Evolutionary conservation across 306 rosid genomes (phyloP), one percentile per base, ranked within the genome.

Genomic region (Vigna unguiculata): DNA sequence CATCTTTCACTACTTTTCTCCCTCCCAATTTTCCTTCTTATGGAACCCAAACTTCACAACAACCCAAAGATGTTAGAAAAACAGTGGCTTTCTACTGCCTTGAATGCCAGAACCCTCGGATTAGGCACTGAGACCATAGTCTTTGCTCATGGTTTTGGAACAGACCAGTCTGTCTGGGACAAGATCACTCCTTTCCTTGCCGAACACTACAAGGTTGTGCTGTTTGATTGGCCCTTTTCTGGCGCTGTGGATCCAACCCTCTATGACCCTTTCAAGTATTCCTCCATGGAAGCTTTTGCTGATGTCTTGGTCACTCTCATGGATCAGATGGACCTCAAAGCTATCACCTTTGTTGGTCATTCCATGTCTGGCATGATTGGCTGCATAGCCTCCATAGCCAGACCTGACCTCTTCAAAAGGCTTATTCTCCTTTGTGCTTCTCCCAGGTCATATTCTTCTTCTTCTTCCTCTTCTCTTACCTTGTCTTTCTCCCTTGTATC

Each of bases 301-400:
- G 76, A 82, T 53, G 97, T 89, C 53, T 80, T 95, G 45, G 79
- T 95, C 65, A 40, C 57, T 54, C 81, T 95, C 8, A 32, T 95
- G 36, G 87, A 73, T 28, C 88, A 92, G 69, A 68, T 90, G 78
- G 78, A 71, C 78, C 81, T 95, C 43, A 69, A 79, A 71, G 86
- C 78, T 15, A 69, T 72, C 20, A 82, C 80, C 64, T 90, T 89
- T 66, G 77, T 89, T 63, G 99, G 99, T 1, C 99, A 95, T 76
- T 95, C 99, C 83, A 92, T 95, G 99, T 92, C 99, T 63, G 97
- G 83, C 48, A 90, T 95, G 90, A 85, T 95, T 77, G 97, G 97
- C 22, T 95, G 97, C 82, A 82, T 95, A 76, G 99, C 99, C 58
- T 90, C 96, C 72, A 66, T 88, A n/a, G 82, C 85, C 57, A 89